phyloP scores from a whole-genome alignment of 768 basidiomycete species.

The Tephrocybe sp. region DNA sequence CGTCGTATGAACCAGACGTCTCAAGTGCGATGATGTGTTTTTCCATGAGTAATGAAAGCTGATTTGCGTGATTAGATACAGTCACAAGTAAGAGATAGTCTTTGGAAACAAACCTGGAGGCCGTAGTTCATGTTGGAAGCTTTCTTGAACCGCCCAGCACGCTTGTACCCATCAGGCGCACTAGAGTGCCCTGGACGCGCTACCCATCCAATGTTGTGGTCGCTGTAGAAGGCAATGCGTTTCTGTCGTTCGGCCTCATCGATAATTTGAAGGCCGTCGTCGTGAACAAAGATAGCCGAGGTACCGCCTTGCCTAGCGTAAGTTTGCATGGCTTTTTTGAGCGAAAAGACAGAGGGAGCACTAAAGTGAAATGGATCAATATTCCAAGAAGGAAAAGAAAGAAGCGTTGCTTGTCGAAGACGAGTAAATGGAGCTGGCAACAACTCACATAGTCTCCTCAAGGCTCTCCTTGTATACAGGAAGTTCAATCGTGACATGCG shows the following conservation, averaged over 20 bases:
- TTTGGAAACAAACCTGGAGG: slow-evolving; percentile 33
- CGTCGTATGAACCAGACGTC: slow-evolving; percentile 32
- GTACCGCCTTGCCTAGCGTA: slow-evolving; percentile 89
- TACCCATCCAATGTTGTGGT: slow-evolving; percentile 81
- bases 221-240: slow-evolving; percentile 72
- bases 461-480: slow-evolving; percentile 89
- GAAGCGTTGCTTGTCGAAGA: too few relatives aligned
- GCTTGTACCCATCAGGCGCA: slow-evolving; percentile 65
- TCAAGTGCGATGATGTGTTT: slow-evolving; percentile 50
- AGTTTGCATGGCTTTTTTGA: slow-evolving; percentile 88
- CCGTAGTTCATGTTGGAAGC: slow-evolving; percentile 90
- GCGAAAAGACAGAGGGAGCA: slow-evolving; percentile 70
- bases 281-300: slow-evolving; percentile 77
- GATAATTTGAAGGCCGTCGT: slow-evolving; percentile 79
- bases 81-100: neutral
- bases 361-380: slow-evolving; percentile 35
- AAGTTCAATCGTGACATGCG: slow-evolving; percentile 79
- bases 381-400: slow-evolving; percentile 6
- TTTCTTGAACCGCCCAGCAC: slow-evolving; percentile 90
- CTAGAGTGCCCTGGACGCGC: slow-evolving; percentile 74
- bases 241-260: slow-evolving; percentile 59
- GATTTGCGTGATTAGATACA: slow-evolving; percentile 19
- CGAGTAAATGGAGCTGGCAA: too few relatives aligned
- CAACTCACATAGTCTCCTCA: slow-evolving; percentile 75
- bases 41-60: slow-evolving; percentile 66